Conservation (phyloP, 2,329 filamentous ascomycete genomes). For the Thielaviopsis euricoi region DNA sequence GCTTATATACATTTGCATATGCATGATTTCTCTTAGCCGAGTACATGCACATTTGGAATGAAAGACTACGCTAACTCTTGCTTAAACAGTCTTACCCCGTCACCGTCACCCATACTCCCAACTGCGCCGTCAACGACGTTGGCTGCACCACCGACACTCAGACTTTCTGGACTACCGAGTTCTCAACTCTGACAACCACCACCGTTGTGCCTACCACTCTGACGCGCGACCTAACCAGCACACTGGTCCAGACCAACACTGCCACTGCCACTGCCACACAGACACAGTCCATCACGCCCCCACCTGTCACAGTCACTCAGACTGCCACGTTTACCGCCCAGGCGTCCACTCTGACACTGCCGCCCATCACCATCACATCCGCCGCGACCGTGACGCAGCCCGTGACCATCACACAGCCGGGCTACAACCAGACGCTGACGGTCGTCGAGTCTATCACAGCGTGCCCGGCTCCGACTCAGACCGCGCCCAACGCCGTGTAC, state of each 20-base stretch:
- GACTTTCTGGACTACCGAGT: slow-evolving; percentile 13
- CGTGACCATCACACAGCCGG: slow-evolving; percentile 14
- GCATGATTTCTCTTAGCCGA: no score
- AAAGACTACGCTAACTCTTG: no score
- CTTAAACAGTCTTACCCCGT: slow-evolving; percentile 14
- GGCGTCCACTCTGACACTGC: slow-evolving; percentile 18
- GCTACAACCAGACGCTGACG: slow-evolving; percentile 14
- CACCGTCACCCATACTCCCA: slow-evolving; percentile 13
- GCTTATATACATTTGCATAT: background rate
- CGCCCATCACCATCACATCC: slow-evolving; percentile 16
- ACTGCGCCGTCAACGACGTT: background rate
- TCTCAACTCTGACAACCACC: slow-evolving; percentile 13
- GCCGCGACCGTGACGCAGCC: slow-evolving; percentile 18
- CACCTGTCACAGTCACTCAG: slow-evolving; percentile 11
- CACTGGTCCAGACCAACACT: slow-evolving; percentile 2
- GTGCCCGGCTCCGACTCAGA: slow-evolving; percentile 21
- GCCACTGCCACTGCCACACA: background rate
- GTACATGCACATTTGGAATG: no score
- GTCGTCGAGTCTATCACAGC: slow-evolving; percentile 17
- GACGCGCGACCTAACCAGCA: slow-evolving; percentile 9
- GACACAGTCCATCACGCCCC: slow-evolving; percentile 12
- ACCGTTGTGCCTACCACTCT: slow-evolving; percentile 8
- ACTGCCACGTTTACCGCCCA: slow-evolving; percentile 19
- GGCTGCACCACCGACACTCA: slow-evolving; percentile 4
- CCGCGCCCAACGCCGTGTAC: slow-evolving; percentile 17